These are phyloP conservation scores for Macrophomina pseudophaseolina DNA, from an alignment of 2,329 filamentous ascomycete genomes.

Conservation along the genomic window DNA sequence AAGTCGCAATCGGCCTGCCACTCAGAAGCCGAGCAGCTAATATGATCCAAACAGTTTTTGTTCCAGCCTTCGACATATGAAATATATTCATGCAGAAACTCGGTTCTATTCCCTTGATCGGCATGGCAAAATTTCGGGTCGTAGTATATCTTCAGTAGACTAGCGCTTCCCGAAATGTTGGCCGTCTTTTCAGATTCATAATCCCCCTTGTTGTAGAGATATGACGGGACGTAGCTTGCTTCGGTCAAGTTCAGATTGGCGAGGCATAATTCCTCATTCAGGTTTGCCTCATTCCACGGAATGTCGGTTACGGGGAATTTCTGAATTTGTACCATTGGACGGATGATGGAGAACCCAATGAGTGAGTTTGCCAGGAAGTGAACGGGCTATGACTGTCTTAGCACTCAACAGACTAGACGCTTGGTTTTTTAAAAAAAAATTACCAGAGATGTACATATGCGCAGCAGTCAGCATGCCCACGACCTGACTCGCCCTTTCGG, in stretches of 20 bases:
- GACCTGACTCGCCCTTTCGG: background rate
- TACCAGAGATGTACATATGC: slow-evolving; percentile 7
- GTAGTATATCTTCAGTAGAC: background rate
- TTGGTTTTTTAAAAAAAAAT: background rate
- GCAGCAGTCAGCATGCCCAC: background rate
- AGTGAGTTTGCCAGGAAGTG: slow-evolving; percentile 40
- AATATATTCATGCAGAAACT: background rate
- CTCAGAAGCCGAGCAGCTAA: too few species aligned
- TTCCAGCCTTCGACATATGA: background rate
- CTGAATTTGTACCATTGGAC: background rate
- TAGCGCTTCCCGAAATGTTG: background rate
- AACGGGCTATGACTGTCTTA: slow-evolving; percentile 29
- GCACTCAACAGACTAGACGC: background rate
- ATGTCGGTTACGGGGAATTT: too few species aligned
- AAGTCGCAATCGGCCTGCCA: slow-evolving; percentile 31
- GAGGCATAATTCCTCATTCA: background rate
- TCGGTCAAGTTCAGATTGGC: background rate
- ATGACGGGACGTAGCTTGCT: background rate
- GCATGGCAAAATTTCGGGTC: background rate
- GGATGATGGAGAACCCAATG: slow-evolving; percentile 32
- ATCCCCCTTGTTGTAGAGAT: too few species aligned
- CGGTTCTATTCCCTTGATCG: background rate
- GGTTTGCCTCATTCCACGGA: background rate
- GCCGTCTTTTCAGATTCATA: background rate
- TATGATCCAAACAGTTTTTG: too few species aligned